These are phyloP conservation scores for Botryococcus braunii DNA, from an alignment of 163 green algal species.

Conservation along the genomic window DNA sequence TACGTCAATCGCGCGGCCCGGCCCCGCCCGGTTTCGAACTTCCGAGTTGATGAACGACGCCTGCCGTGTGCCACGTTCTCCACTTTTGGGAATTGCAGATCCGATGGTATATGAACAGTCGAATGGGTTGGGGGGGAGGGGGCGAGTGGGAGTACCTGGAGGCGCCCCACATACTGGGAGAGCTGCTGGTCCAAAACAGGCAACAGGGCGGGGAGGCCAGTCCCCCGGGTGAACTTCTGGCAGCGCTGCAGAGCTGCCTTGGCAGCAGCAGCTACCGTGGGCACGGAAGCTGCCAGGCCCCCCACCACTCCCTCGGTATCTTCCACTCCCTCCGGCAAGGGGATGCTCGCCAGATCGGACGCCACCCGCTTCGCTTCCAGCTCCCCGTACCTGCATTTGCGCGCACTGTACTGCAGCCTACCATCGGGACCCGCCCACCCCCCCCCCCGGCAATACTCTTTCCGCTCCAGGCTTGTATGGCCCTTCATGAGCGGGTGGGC, in stretches of 20 bases:
- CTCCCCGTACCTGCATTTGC: slow-evolving; percentile 32
- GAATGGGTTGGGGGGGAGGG: background rate
- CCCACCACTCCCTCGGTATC: slow-evolving; percentile 1
- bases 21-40: too few species aligned
- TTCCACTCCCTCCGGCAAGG: background rate
- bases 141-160: slow-evolving; percentile 20
- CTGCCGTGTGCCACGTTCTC: too few species aligned
- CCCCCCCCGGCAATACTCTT: too few species aligned
- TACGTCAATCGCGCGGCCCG: too few species aligned
- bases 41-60: too few species aligned
- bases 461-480: too few species aligned
- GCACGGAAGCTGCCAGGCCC: background rate
- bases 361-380: slow-evolving; percentile 24
- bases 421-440: background rate
- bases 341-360: slow-evolving; percentile 11
- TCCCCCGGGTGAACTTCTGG: slow-evolving; percentile 27
- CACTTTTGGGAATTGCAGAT: too few species aligned
- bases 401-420: too few species aligned
- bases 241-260: slow-evolving; percentile 32
- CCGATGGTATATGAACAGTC: too few species aligned
- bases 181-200: slow-evolving; percentile 24
- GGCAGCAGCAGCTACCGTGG: slow-evolving; percentile 1
- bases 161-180: slow-evolving; percentile 18
- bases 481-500: too few species aligned
- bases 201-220: slow-evolving; percentile 24